Conservation (phyloP, 495 filamentous ascomycete species). For the Penicillium bovifimosum region DNA sequence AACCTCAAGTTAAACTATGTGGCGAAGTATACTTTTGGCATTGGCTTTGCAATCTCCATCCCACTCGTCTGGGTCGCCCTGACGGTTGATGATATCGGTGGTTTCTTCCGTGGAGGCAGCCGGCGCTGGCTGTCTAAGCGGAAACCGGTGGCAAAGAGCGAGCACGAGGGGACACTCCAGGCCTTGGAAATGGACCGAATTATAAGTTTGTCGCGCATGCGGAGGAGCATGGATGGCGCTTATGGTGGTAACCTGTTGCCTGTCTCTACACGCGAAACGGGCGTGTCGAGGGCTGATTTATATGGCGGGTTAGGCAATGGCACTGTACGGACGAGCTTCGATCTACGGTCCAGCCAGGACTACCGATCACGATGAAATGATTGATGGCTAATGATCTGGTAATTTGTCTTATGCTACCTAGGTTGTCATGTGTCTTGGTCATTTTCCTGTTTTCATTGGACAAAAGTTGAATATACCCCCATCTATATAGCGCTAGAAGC, state of each 20-base stretch:
- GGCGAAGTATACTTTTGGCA: conserved; percentile 59
- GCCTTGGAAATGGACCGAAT: conserved; percentile 31
- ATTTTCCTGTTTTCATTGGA: background rate
- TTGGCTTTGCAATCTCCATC: conserved; percentile 61
- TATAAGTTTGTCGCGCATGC: conserved; percentile 23
- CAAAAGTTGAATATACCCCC: conserved; percentile 8
- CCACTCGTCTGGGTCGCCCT: conserved; percentile 57
- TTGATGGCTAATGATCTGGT: conserved; percentile 5
- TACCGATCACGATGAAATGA: conserved; percentile 19
- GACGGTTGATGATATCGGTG: conserved; percentile 50
- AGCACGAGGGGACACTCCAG: conserved; percentile 5
- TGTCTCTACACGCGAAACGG: conserved; percentile 29
- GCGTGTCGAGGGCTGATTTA: conserved; percentile 2
- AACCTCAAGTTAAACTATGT: conserved; percentile 52
- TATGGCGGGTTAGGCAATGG: conserved; percentile 13
- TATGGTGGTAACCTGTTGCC: conserved; percentile 31
- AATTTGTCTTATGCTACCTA: background rate
- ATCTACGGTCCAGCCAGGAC: conserved; percentile 16
- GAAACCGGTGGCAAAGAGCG: background rate
- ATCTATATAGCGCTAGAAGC: conserved; percentile 5
- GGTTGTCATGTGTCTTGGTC: background rate
- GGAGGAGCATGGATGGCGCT: conserved; percentile 27
- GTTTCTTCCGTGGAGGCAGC: conserved; percentile 29
- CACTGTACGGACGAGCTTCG: conserved; percentile 14
- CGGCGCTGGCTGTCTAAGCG: conserved; percentile 23